Conservation (phyloP, 2,329 filamentous ascomycete genomes). For the Monosporascus ibericus region DNA sequence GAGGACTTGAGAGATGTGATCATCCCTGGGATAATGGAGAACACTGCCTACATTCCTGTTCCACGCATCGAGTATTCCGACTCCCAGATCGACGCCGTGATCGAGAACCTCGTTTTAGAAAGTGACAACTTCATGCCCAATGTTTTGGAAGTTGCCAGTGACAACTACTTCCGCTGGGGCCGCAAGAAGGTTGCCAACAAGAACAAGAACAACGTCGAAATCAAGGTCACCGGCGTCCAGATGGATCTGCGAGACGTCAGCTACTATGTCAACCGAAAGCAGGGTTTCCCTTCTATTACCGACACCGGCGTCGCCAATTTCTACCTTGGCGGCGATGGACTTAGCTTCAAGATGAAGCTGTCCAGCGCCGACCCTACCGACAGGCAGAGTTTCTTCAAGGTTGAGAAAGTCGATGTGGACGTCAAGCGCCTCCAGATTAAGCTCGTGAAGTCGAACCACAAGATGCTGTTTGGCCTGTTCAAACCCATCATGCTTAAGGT, state of each 20-base stretch:
- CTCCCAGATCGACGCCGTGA: conserved; percentile 72
- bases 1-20: conserved; percentile 88
- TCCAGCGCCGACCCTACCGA: conserved; percentile 74
- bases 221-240: conserved; percentile 84
- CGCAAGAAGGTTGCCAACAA: conserved; percentile 80
- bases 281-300: conserved; percentile 81
- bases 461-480: conserved; percentile 77
- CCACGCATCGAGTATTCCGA: conserved; percentile 93
- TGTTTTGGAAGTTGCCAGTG: conserved; percentile 76
- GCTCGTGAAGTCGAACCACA: conserved; percentile 91
- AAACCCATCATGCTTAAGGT: conserved; percentile 83
- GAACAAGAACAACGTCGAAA: conserved; percentile 72
- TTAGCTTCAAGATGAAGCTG: conserved; percentile 87
- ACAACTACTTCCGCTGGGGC: conserved; percentile 94
- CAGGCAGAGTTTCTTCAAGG: conserved; percentile 82
- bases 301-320: conserved; percentile 88
- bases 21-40: conserved; percentile 75
- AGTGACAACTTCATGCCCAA: conserved; percentile 97
- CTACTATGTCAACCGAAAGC: conserved; percentile 92
- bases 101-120: conserved; percentile 94
- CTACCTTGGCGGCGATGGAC: conserved; percentile 76
- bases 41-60: conserved; percentile 82
- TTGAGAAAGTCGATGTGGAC: conserved; percentile 80
- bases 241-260: conserved; percentile 87
- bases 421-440: conserved; percentile 81